Base-by-base conservation (phyloP, 768 basidiomycete species). In the Ramaria sp. region DNA sequence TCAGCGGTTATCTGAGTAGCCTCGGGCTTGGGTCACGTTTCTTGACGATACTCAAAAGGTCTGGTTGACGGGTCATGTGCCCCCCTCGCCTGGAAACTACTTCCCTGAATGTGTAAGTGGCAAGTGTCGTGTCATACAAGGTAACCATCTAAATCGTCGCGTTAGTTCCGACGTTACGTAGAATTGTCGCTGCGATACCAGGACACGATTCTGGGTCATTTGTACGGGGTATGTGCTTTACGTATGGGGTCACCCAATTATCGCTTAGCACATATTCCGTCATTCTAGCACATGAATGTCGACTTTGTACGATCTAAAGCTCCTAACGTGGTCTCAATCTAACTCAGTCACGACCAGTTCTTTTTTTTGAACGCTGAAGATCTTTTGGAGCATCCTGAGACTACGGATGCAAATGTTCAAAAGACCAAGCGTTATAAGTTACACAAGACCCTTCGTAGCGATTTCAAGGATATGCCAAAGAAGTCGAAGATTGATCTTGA, bases 171-270 rank as follows among this genome's bases (percentile, higher is more conserved):
- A 57, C 81, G 81, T 34, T 87, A 85, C 61, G 74, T 74, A 38
- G 83, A 89, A 65, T 67, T 94, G 48, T 75, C 85, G n/a, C 70
- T 94, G 56, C 71, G 85, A 56, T 94, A 78, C 67, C 90, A 92
- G 64, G 90, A 92, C 63, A 89, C 87, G 8, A 85, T 94, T 59
- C 71, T 94, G 36, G 91, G 90, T 1, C 88, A 90, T 68, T 68
- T 93, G 30, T 93, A 74, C 59, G 90, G 86, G 65, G 88, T 88
- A 70, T 66, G 83, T 70, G 13, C 27, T 58, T 9, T 24, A 28
- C 18, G 3, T 24, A 24, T 51, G 13, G 9, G 12, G 20, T 32
- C n/a, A 32, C 37, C 63, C 61, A 39, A 36, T 49, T 51, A 41
- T 34, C 27, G 42, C 48, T 48, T 30, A 36, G 49, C 65, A 48